phyloP scores from a whole-genome alignment of 1,284 basidiomycete genomes.

The Cutaneotrichosporon dermatis region DNA sequence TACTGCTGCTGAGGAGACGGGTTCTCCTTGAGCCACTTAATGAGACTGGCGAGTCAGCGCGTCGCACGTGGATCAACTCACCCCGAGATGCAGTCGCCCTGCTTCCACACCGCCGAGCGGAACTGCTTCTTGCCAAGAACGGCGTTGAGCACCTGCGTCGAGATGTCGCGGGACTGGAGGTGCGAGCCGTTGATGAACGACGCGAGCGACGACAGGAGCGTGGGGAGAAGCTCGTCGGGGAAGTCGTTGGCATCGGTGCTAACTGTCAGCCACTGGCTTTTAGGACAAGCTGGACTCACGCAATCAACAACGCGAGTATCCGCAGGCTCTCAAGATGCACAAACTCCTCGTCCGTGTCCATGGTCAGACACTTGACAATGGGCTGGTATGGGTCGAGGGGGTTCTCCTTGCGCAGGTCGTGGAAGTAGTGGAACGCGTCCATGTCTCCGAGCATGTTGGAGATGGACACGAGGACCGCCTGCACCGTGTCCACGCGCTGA shows the following conservation, averaged over 20 bases:
- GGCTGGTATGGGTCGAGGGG: slow-evolving; percentile 79
- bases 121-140: slow-evolving; percentile 76
- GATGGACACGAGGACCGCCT: slow-evolving; percentile 85
- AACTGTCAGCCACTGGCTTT: not conserved
- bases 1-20: slow-evolving; percentile 82
- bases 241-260: slow-evolving; percentile 51
- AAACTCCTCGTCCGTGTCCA: slow-evolving; percentile 74
- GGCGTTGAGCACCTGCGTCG: slow-evolving; percentile 82
- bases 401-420: slow-evolving; percentile 34
- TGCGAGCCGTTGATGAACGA: slow-evolving; percentile 20
- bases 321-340: slow-evolving; percentile 84
- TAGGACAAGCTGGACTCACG: slow-evolving; percentile 49
- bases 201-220: slow-evolving; percentile 63
- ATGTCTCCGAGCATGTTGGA: slow-evolving; percentile 70
- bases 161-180: slow-evolving; percentile 69
- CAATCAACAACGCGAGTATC: slow-evolving; percentile 79
- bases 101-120: slow-evolving; percentile 55
- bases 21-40: slow-evolving; percentile 70
- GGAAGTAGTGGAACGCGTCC: slow-evolving; percentile 60
- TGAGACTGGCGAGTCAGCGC: slow-evolving; percentile 54
- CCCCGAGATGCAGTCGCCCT: slow-evolving; percentile 47
- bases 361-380: slow-evolving; percentile 76
- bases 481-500: slow-evolving; percentile 87
- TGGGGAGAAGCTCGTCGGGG: slow-evolving; percentile 57
- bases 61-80: slow-evolving; percentile 21